Conservation (phyloP, 495 filamentous ascomycete species). For the Aspergillus bridgeri region DNA sequence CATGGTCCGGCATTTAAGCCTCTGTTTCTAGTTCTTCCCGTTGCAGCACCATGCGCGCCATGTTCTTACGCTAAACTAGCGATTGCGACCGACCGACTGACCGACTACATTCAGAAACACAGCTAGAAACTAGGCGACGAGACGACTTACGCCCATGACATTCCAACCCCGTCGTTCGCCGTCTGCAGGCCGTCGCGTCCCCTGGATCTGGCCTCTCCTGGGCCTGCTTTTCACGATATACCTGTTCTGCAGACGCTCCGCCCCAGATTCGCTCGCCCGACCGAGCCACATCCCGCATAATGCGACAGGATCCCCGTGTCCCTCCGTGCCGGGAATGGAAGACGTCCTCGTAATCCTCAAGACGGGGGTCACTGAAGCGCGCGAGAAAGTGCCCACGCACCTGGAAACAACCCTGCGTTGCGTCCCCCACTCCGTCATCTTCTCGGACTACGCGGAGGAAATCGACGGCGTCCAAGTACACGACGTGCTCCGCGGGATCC, state of each 20-base stretch:
- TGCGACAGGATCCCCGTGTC: constrained; percentile 16
- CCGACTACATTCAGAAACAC: too few species aligned
- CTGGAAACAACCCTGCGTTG: constrained; percentile 44
- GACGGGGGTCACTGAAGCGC: constrained; percentile 47
- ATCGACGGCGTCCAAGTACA: constrained; percentile 35
- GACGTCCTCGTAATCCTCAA: constrained; percentile 45
- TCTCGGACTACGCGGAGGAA: constrained; percentile 48
- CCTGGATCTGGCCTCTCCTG: constrained; percentile 3
- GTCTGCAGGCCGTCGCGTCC: constrained; percentile 1
- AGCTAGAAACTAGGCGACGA: too few species aligned
- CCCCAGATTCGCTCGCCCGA: not conserved
- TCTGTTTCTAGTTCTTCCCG: too few species aligned
- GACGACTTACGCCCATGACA: not conserved
- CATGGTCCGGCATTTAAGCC: not conserved
- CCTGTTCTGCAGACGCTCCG: not conserved
- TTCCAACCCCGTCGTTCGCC: not conserved
- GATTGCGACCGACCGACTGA: not conserved
- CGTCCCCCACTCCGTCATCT: constrained; percentile 43
- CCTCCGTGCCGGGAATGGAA: constrained; percentile 30
- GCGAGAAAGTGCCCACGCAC: constrained; percentile 42
- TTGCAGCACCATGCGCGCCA: too few species aligned
- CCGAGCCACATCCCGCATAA: not conserved
- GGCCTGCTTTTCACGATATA: not conserved
- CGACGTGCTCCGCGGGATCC: constrained; percentile 43
- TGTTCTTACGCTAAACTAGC: not conserved